A percentile compares a stretch with the other conserved stretches of the same genome.
Evolutionary conservation across 129 eudicot genomes (phyloP).

Genomic region (Glebionis coronaria): DNA sequence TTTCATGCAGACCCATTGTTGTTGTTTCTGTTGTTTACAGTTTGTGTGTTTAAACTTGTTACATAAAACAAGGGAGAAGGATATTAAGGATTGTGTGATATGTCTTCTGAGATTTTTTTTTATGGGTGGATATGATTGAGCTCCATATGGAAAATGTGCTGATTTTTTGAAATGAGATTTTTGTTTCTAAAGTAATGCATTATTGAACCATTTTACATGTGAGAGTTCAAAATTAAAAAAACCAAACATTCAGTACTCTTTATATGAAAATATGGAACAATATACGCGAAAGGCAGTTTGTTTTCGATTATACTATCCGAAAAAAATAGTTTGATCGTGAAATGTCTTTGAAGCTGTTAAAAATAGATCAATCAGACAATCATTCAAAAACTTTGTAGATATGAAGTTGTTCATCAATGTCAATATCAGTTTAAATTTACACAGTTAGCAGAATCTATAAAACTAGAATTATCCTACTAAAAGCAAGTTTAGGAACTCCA

Average conservation of each 20-base stretch:
- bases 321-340: not conserved
- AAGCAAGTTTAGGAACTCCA: too few relatives aligned
- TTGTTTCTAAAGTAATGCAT: not conserved
- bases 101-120: not conserved
- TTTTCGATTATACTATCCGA: too few relatives aligned
- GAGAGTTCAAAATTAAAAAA: not conserved
- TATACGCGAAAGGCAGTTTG: not conserved
- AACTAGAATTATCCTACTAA: too few relatives aligned
- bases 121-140: not conserved
- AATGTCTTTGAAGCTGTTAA: not conserved
- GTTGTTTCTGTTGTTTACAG: not conserved
- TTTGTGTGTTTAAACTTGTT: not conserved
- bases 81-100: not conserved
- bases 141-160: not conserved
- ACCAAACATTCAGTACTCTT: not conserved
- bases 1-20: conserved; percentile 18
- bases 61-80: not conserved
- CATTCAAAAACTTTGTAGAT: too few relatives aligned
- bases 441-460: too few relatives aligned
- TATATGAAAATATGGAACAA: not conserved
- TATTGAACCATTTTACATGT: not conserved
- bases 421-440: too few relatives aligned
- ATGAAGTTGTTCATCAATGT: too few relatives aligned
- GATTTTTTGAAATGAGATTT: not conserved
- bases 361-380: too few relatives aligned